Evolutionary conservation across 2,329 filamentous ascomycete genomes (phyloP), one percentile per base, ranked within the genome.

Genomic region (Apiospora malaysiana): DNA sequence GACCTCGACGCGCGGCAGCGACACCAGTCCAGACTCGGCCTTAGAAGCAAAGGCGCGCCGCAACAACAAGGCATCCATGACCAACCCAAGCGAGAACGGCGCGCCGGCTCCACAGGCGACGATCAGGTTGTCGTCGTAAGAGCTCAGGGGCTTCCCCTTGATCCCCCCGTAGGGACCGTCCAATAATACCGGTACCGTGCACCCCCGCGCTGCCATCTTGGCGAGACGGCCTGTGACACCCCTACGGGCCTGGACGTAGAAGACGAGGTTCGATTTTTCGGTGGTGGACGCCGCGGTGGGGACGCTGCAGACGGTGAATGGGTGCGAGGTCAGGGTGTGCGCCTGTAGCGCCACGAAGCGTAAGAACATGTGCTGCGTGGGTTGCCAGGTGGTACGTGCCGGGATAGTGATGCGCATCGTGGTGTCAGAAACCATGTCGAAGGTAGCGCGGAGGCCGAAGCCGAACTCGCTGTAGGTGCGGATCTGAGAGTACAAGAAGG

Each of bases 121-220:
- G 21, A 90, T 77, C 0, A 91, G 76, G 0, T 80, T 77, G 9
- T 78, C 78, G 66, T 88, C 83, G 68, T 83, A 85, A 0, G 78
- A 77, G 0, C 77, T 74, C 18, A 84, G 76, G 65, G 82, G 81
- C 6, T 76, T 74, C 2, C 75, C 75, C 1, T 82, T 77, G 23
- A 88, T 76, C 0, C 88, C 88, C 0, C 89, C 88, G 70, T 90
- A 90, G 0, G 89, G 89, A 0, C 89, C 89, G 51, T 91, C 89
- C 0, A 91, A 72, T 0, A 89, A 76, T 0, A 90, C 85, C 0
- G 81, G 80, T 1, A 87, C 78, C 0, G 77, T 73, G 0, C 74
- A 70, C 0, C 78, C 80, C 42, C 81, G 77, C 6, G 72, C 67
- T 0, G 84, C 84, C 7, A 83, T 70, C 0, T 76, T 80, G 4